phyloP scores from a whole-genome alignment of 768 basidiomycete species.

The Cyathus striatus region DNA sequence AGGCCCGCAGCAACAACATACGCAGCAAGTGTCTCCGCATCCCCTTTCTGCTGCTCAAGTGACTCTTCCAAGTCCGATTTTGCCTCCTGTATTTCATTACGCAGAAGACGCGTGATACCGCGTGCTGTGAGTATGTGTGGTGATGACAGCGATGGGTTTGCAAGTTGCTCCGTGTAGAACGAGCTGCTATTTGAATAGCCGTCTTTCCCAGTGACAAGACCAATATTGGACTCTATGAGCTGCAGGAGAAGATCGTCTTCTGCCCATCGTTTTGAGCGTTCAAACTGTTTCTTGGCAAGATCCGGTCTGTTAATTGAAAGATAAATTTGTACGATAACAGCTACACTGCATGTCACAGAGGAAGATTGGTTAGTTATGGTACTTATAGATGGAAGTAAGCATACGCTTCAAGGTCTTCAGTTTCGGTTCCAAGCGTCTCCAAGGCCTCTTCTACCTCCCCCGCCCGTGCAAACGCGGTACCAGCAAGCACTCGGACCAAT shows the following conservation, averaged over 20 bases:
- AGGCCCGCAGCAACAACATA: conserved; percentile 61
- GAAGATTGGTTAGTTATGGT: neutral
- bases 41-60: conserved; percentile 48
- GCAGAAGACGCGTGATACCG: conserved; percentile 72
- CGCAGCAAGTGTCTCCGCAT: conserved; percentile 67
- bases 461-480: conserved; percentile 80
- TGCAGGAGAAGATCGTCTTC: conserved; percentile 90
- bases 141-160: conserved; percentile 72
- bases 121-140: conserved; percentile 74
- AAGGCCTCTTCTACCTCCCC: conserved; percentile 90
- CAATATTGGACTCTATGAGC: conserved; percentile 80
- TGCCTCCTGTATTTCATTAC: conserved; percentile 71
- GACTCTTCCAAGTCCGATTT: conserved; percentile 80
- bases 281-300: conserved; percentile 82
- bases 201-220: conserved; percentile 71
- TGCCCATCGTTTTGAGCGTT: conserved; percentile 77
- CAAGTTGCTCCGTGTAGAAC: conserved; percentile 82
- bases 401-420: conserved; percentile 84
- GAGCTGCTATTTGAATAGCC: conserved; percentile 48
- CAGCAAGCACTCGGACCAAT: conserved; percentile 73
- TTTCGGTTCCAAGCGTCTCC: conserved; percentile 76
- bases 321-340: conserved; percentile 80
- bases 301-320: conserved; percentile 87
- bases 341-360: conserved; percentile 46
- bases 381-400: conserved; percentile 21